Percentiles rank a stretch among this genome's conserved stretches.
Conservation (phyloP, 2,329 filamentous ascomycete species). For the Hypoxylon sp. region DNA sequence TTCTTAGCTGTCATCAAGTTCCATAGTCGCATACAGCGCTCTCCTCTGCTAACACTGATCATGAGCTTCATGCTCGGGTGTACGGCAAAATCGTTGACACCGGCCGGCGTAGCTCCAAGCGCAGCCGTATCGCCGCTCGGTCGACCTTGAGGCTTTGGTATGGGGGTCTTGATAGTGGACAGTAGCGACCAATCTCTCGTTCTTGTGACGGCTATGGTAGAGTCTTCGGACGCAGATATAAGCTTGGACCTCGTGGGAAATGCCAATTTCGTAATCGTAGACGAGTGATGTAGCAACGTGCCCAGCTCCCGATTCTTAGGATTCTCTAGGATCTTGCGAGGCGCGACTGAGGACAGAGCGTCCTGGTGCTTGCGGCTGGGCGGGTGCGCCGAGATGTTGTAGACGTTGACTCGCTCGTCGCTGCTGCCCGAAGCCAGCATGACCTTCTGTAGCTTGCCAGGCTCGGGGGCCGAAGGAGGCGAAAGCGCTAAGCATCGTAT, state of each 20-base stretch:
- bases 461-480: conserved; percentile 74
- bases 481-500: conserved; percentile 92
- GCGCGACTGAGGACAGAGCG: conserved; percentile 76
- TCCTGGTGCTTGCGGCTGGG: conserved; percentile 70
- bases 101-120: conserved; percentile 83
- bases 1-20: conserved; percentile 97
- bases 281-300: conserved; percentile 86
- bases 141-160: conserved; percentile 82
- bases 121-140: conserved; percentile 93
- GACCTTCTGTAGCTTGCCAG: conserved; percentile 81
- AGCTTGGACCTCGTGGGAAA: conserved; percentile 92
- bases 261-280: conserved; percentile 81
- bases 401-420: conserved; percentile 95
- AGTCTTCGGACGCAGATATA: conserved; percentile 90
- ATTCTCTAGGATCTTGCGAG: conserved; percentile 85
- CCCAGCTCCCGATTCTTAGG: conserved; percentile 90
- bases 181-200: conserved; percentile 92
- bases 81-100: conserved; percentile 94
- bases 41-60: conserved; percentile 91
- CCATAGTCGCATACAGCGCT: conserved; percentile 94
- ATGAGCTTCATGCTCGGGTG: conserved; percentile 98
- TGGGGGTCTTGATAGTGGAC: conserved; percentile 89
- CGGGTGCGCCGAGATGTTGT: conserved; percentile 83
- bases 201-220: conserved; percentile 87
- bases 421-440: conserved; percentile 92